These are phyloP conservation scores for Umbilicus rupestris DNA, from an alignment of 164 flowering plant species.

Conservation along the genomic window DNA sequence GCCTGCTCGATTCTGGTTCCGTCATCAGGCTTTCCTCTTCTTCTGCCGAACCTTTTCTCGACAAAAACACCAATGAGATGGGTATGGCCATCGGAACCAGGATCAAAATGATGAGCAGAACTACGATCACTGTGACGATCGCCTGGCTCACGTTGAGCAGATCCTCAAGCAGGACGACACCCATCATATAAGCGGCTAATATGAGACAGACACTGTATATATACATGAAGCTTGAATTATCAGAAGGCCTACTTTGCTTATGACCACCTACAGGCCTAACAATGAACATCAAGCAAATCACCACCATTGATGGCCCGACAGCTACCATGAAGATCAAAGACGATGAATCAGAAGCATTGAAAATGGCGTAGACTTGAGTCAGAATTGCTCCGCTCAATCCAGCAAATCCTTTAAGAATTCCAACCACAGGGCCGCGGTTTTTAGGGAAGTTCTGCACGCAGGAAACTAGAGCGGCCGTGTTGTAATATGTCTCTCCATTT, in stretches of 20 bases:
- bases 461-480: conserved; percentile 51
- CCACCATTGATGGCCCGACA: conserved; percentile 32
- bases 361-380: conserved; percentile 31
- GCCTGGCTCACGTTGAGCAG: conserved; percentile 17
- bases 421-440: conserved; percentile 53
- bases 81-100: conserved; percentile 33
- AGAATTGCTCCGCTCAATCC: conserved; percentile 54
- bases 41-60: conserved; percentile 11
- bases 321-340: conserved; percentile 41
- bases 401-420: conserved; percentile 56
- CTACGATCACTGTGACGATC: conserved; percentile 14
- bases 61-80: conserved; percentile 19
- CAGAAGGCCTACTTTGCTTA: conserved; percentile 29
- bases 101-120: conserved; percentile 22
- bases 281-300: conserved; percentile 34
- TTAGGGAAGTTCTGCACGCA: conserved; percentile 56
- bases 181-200: conserved; percentile 39
- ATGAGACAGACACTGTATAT: conserved; percentile 31
- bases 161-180: conserved; percentile 30
- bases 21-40: conserved; percentile 24
- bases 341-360: conserved; percentile 22
- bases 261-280: conserved; percentile 40
- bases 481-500: conserved; percentile 55
- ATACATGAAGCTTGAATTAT: conserved; percentile 25
- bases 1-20: conserved; percentile 14